Conservation (phyloP, 306 rosid genomes). For the Canavalia ensiformis region DNA sequence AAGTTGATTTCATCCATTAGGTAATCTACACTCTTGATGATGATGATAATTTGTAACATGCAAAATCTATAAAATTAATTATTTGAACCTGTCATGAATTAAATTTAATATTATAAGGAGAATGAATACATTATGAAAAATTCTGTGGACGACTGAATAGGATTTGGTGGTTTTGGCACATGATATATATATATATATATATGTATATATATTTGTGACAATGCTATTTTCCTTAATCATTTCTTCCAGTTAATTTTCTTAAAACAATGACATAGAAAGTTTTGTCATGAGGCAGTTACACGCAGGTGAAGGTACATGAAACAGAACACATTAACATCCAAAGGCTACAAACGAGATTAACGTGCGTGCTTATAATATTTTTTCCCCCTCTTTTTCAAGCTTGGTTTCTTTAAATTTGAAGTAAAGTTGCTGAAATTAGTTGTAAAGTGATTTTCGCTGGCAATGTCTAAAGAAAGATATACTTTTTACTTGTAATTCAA, state of each 20-base stretch:
- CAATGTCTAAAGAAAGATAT: background rate
- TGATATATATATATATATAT: background rate
- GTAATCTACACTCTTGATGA: constrained; percentile 14
- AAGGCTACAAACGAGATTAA: background rate
- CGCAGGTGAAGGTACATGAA: background rate
- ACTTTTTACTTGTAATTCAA: too few species aligned
- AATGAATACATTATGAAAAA: background rate
- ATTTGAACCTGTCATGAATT: background rate
- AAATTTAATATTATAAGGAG: background rate
- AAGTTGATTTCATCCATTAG: constrained; percentile 17
- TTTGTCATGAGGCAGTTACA: constrained; percentile 30
- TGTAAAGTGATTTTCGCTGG: background rate
- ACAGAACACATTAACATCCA: background rate
- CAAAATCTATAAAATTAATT: background rate
- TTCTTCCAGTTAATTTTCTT: constrained; percentile 7
- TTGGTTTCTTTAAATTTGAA: background rate
- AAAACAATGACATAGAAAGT: constrained; percentile 12
- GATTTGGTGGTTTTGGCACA: constrained; percentile 26
- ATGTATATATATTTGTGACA: too few species aligned
- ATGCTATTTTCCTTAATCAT: background rate
- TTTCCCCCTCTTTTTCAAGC: background rate
- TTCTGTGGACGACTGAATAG: background rate
- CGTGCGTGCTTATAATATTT: background rate
- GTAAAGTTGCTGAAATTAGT: background rate
- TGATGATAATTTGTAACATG: constrained; percentile 6